These are phyloP conservation scores for Alternaria sp. DNA, from an alignment of 2,329 filamentous ascomycete genomes.

Conservation along the genomic window DNA sequence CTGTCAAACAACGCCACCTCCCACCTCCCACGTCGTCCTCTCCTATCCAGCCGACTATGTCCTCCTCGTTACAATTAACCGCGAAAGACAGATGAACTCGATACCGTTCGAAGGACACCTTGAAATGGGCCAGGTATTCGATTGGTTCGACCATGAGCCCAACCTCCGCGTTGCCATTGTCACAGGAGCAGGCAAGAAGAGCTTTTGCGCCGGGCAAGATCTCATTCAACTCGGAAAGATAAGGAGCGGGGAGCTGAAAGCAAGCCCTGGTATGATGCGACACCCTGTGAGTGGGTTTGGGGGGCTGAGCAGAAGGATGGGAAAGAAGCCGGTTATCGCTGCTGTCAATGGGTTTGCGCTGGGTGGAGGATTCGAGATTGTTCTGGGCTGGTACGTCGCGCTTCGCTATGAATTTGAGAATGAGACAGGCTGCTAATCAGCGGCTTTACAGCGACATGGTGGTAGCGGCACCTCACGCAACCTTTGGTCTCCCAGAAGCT, in stretches of 20 bases:
- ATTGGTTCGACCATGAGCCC: constrained; percentile 62
- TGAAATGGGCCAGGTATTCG: constrained; percentile 58
- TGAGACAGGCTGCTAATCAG: constrained; percentile 11
- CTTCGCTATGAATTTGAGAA: background rate
- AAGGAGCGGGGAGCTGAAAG: constrained; percentile 29
- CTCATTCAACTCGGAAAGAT: constrained; percentile 55
- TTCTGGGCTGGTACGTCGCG: constrained; percentile 57
- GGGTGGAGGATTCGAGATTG: constrained; percentile 65
- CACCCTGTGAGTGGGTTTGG: constrained; percentile 60
- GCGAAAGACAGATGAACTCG: constrained; percentile 57
- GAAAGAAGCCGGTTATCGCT: constrained; percentile 67
- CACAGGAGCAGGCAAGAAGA: constrained; percentile 60
- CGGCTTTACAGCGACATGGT: constrained; percentile 55
- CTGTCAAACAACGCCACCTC: constrained; percentile 38
- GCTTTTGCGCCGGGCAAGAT: constrained; percentile 64
- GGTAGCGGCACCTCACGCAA: constrained; percentile 58
- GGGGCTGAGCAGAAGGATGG: constrained; percentile 61
- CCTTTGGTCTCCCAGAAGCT: constrained; percentile 61
- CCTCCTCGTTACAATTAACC: constrained; percentile 61
- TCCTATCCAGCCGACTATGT: constrained; percentile 56
- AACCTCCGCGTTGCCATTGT: constrained; percentile 54
- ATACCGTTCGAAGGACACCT: constrained; percentile 52
- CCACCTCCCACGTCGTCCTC: constrained; percentile 47
- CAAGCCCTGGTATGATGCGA: constrained; percentile 32
- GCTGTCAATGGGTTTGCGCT: constrained; percentile 65